Percentiles rank a stretch among this genome's conserved stretches.
These are phyloP conservation scores for Choiromyces venosus DNA, from an alignment of 495 filamentous ascomycete genomes.

Conservation along the genomic window DNA sequence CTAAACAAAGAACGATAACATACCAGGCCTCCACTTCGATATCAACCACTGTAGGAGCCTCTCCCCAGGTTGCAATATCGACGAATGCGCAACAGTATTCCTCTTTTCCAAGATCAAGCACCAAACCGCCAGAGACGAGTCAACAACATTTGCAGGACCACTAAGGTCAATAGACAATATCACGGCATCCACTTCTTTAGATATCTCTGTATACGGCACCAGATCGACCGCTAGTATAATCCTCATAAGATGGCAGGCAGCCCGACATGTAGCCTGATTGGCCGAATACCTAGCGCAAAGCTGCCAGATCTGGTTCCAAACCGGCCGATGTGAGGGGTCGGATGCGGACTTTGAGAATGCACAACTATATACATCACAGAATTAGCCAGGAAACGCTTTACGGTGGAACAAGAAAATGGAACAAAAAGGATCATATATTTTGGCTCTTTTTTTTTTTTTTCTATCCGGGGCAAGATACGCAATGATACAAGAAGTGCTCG, in stretches of 20 bases:
- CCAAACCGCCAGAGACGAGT: conserved; percentile 73
- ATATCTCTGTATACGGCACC: conserved; percentile 57
- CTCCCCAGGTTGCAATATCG: conserved; percentile 58
- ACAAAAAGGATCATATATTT: neutral
- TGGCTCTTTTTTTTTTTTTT: neutral
- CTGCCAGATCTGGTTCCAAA: conserved; percentile 74
- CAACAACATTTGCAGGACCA: conserved; percentile 72
- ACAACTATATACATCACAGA: conserved; percentile 45
- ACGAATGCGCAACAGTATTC: conserved; percentile 59
- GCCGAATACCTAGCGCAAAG: conserved; percentile 64
- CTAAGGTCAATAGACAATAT: conserved; percentile 69
- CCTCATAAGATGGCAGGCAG: conserved; percentile 71
- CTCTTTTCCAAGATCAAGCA: conserved; percentile 55
- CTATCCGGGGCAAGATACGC: neutral
- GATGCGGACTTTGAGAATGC: conserved; percentile 47
- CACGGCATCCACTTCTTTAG: conserved; percentile 61
- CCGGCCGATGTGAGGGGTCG: conserved; percentile 14
- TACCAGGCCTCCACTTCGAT: conserved; percentile 72
- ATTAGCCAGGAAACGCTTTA: conserved; percentile 14
- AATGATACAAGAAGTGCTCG: neutral
- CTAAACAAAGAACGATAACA: conserved; percentile 29
- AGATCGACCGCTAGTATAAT: conserved; percentile 59
- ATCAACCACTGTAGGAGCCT: conserved; percentile 73
- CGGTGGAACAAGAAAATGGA: conserved; percentile 39
- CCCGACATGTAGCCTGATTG: conserved; percentile 64